Percentiles rank a stretch among this genome's conserved stretches.
Evolutionary conservation across 371 early-diverging fungal genomes (phyloP).

Genomic region (Apophysomyces variabilis): DNA sequence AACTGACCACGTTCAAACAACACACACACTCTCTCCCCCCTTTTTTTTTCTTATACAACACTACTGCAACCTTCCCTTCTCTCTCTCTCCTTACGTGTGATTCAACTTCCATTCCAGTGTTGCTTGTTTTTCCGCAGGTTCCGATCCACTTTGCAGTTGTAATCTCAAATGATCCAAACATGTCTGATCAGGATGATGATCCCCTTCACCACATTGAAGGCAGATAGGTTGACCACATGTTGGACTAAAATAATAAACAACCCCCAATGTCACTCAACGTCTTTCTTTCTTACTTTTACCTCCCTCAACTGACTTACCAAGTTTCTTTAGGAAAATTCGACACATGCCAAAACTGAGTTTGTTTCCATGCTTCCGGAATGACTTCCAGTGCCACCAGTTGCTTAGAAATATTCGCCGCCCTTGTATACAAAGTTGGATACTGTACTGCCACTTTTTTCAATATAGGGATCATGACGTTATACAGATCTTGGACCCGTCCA

Average conservation of each 20-base stretch:
- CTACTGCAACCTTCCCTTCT: too few species aligned
- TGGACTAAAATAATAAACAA: constrained; percentile 7
- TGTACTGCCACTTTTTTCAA: constrained; percentile 24
- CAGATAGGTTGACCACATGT: constrained; percentile 50
- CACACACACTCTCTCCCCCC: too few species aligned
- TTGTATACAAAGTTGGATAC: constrained; percentile 17
- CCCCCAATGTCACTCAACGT: background rate
- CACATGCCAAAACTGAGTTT: constrained; percentile 72
- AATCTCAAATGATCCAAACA: constrained; percentile 52
- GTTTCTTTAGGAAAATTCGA: constrained; percentile 57
- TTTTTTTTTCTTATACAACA: too few species aligned
- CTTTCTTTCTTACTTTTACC: background rate
- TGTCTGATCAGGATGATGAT: constrained; percentile 40
- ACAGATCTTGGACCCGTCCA: constrained; percentile 41
- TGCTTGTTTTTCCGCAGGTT: constrained; percentile 32
- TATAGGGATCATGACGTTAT: constrained; percentile 37
- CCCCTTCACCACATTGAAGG: constrained; percentile 58
- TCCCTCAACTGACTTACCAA: constrained; percentile 48
- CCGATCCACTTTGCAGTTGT: constrained; percentile 18
- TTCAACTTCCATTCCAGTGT: constrained; percentile 56
- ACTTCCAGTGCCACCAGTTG: constrained; percentile 59
- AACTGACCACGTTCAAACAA: too few species aligned
- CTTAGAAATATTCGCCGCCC: constrained; percentile 39
- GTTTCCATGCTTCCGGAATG: constrained; percentile 71
- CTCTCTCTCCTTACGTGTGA: constrained; percentile 37